A percentile compares a stretch with the other conserved stretches of the same genome.
These are phyloP conservation scores for Boletus huronensis DNA, from an alignment of 768 basidiomycete genomes.

Conservation along the genomic window DNA sequence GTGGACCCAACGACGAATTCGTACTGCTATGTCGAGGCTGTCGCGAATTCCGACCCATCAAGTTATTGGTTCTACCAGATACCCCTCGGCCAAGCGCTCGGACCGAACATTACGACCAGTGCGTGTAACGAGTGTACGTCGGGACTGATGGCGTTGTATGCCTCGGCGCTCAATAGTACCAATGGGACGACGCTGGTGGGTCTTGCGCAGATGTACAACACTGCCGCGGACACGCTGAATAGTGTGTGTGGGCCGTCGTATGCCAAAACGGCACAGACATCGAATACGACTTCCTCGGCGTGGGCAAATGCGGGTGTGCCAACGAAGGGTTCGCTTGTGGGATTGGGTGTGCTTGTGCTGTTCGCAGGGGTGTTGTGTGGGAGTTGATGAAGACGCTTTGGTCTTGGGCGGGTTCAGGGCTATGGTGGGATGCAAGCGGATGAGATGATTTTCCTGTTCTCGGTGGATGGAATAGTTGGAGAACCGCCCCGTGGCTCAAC, in stretches of 20 bases:
- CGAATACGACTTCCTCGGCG: conserved; percentile 11
- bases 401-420: neutral
- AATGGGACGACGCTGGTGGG: conserved; percentile 33
- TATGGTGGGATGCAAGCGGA: neutral
- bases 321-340: neutral
- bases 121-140: conserved; percentile 66
- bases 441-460: neutral
- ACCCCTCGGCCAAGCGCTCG: conserved; percentile 55
- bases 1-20: conserved; percentile 52
- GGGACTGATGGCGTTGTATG: conserved; percentile 54
- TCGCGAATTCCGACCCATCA: conserved; percentile 50
- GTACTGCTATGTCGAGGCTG: conserved; percentile 75
- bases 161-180: conserved; percentile 37
- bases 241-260: conserved; percentile 51
- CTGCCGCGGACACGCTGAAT: conserved; percentile 45
- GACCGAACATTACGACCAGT: conserved; percentile 41
- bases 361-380: conserved; percentile 7
- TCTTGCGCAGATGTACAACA: conserved; percentile 47
- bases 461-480: neutral
- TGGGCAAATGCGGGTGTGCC: conserved; percentile 6
- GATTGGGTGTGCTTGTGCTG: conserved; percentile 14
- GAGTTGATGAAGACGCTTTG: conserved; percentile 7
- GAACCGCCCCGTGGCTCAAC: neutral
- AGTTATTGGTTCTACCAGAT: conserved; percentile 74
- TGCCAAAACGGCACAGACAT: conserved; percentile 25